These are phyloP conservation scores for Diaporthe batatas DNA, from an alignment of 2,329 filamentous ascomycete genomes.

Conservation along the genomic window DNA sequence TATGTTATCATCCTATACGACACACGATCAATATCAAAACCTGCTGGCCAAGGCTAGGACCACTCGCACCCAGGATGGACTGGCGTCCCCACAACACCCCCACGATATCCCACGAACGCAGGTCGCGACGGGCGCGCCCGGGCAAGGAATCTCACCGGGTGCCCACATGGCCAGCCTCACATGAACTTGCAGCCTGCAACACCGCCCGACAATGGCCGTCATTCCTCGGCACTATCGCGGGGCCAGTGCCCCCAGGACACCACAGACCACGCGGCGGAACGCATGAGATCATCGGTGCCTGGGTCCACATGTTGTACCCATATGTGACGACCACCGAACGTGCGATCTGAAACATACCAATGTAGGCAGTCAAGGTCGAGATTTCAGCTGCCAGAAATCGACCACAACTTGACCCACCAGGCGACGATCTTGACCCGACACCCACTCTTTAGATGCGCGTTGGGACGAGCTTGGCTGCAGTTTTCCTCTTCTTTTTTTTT, in stretches of 20 bases:
- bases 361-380: not conserved
- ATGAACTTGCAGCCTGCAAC: not conserved
- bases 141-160: not conserved
- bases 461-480: not conserved
- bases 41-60: not conserved
- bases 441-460: not conserved
- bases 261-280: not conserved
- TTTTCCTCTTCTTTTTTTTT: no score
- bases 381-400: not conserved
- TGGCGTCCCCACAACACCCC: not conserved
- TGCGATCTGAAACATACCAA: slow-evolving; percentile 4
- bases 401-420: not conserved
- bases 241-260: not conserved
- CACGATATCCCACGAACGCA: not conserved
- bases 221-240: slow-evolving; percentile 25
- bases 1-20: not conserved
- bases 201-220: not conserved
- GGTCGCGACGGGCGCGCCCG: not conserved
- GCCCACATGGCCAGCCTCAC: not conserved
- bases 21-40: not conserved
- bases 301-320: not conserved
- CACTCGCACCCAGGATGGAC: not conserved
- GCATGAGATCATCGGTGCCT: not conserved
- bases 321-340: not conserved
- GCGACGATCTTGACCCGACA: not conserved